Conservation (phyloP, 306 rosid genomes). For the Prunus armeniaca region DNA sequence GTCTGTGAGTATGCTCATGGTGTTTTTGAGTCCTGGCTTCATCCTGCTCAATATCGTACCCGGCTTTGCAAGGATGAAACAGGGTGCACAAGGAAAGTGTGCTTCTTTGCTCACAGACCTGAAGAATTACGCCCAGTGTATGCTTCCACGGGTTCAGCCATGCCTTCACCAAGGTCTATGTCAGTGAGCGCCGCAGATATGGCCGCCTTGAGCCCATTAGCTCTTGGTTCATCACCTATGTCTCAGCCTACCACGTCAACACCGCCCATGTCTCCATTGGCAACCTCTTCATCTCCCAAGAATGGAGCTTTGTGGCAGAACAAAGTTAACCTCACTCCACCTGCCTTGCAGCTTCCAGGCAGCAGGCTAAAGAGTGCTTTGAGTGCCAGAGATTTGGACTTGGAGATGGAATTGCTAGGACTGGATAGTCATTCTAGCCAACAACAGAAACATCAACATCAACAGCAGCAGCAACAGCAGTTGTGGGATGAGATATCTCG, state of each 20-base stretch:
- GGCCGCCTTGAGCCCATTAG: conserved; percentile 69
- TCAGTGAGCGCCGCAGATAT: conserved; percentile 51
- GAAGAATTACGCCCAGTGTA: conserved; percentile 92
- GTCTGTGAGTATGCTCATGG: conserved; percentile 97
- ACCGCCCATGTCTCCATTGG: conserved; percentile 90
- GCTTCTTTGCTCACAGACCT: conserved; percentile 94
- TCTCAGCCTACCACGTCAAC: conserved; percentile 75
- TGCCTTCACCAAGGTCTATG: conserved; percentile 90
- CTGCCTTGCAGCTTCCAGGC: conserved; percentile 83
- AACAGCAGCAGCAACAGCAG: conserved; percentile 59
- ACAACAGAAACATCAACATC: conserved; percentile 26
- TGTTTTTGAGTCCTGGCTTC: conserved; percentile 98
- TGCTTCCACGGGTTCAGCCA: conserved; percentile 93
- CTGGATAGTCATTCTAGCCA: conserved; percentile 53
- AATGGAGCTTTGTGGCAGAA: conserved; percentile 88
- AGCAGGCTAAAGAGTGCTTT: conserved; percentile 78
- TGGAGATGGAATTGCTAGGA: conserved; percentile 79
- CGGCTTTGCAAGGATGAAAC: conserved; percentile 97
- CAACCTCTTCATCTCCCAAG: conserved; percentile 79
- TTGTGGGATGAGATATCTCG: conserved; percentile 87
- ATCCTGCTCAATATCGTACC: conserved; percentile 95
- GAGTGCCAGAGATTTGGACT: conserved; percentile 81
- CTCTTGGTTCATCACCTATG: conserved; percentile 73
- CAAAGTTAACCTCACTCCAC: conserved; percentile 80
- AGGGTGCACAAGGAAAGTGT: conserved; percentile 84